phyloP scores from a whole-genome alignment of 768 basidiomycete species.

The Leccinum fibrillosum region DNA sequence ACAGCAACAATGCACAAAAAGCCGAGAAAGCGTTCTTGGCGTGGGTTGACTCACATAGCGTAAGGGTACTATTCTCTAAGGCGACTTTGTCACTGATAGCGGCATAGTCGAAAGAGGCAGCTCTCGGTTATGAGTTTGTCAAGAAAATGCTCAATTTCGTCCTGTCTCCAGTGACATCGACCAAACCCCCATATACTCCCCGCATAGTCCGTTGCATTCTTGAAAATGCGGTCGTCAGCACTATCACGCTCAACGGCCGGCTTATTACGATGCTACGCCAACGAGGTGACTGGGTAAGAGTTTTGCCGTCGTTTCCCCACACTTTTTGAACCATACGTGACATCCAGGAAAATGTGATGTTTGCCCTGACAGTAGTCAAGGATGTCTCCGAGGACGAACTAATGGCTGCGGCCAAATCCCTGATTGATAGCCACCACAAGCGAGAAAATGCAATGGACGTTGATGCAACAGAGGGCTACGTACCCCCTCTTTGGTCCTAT shows the following conservation, averaged over 20 bases:
- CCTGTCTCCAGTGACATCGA: slow-evolving; percentile 39
- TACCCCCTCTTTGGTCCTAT: slow-evolving; percentile 36
- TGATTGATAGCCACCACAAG: slow-evolving; percentile 39
- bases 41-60: slow-evolving; percentile 47
- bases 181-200: slow-evolving; percentile 47
- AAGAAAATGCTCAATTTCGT: slow-evolving; percentile 52
- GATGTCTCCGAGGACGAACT: slow-evolving; percentile 70
- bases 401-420: slow-evolving; percentile 46
- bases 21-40: slow-evolving; percentile 61
- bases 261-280: slow-evolving; percentile 51
- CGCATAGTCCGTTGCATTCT: slow-evolving; percentile 60
- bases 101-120: slow-evolving; percentile 15
- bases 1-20: slow-evolving; percentile 42
- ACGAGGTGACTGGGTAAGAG: slow-evolving; percentile 66
- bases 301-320: background rate
- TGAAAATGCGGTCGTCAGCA: slow-evolving; percentile 50
- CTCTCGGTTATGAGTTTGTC: slow-evolving; percentile 50
- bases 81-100: background rate
- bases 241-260: slow-evolving; percentile 60
- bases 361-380: slow-evolving; percentile 50
- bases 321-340: background rate
- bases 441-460: slow-evolving; percentile 34
- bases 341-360: slow-evolving; percentile 37
- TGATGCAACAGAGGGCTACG: slow-evolving; percentile 27
- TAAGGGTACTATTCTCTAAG: background rate